Conservation (phyloP, 345 rosid species). For the Ricinus communis region DNA sequence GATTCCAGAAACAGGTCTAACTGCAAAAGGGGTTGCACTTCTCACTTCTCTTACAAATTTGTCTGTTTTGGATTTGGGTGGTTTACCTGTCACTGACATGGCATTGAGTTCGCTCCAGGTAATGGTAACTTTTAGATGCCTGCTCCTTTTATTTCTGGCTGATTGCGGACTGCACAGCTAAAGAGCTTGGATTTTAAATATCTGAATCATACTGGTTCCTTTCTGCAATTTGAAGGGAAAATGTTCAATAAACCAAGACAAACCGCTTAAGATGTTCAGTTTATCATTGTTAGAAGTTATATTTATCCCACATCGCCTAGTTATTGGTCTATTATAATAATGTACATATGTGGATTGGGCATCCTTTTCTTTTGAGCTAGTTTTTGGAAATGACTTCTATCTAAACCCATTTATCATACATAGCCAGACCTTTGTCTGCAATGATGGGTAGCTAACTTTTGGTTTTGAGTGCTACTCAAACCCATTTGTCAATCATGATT, state of each 20-base stretch:
- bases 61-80: conserved; percentile 73
- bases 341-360: too few relatives aligned
- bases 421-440: too few relatives aligned
- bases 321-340: too few relatives aligned
- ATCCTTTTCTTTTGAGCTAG: too few relatives aligned
- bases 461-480: too few relatives aligned
- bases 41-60: conserved; percentile 64
- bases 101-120: conserved; percentile 75
- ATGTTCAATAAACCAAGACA: background rate
- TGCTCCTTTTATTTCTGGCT: background rate
- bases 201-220: background rate
- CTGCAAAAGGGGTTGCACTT: conserved; percentile 58
- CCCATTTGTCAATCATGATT: too few relatives aligned
- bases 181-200: background rate
- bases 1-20: conserved; percentile 63
- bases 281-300: too few relatives aligned
- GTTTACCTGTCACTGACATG: conserved; percentile 73
- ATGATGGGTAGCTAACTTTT: too few relatives aligned
- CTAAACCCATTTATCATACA: too few relatives aligned
- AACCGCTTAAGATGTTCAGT: too few relatives aligned
- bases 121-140: background rate
- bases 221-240: background rate
- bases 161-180: background rate
- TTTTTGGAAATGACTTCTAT: too few relatives aligned
- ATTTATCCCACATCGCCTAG: too few relatives aligned